These are phyloP conservation scores for Coniochaeta prunicola DNA, from an alignment of 2,329 filamentous ascomycete genomes.

Conservation along the genomic window DNA sequence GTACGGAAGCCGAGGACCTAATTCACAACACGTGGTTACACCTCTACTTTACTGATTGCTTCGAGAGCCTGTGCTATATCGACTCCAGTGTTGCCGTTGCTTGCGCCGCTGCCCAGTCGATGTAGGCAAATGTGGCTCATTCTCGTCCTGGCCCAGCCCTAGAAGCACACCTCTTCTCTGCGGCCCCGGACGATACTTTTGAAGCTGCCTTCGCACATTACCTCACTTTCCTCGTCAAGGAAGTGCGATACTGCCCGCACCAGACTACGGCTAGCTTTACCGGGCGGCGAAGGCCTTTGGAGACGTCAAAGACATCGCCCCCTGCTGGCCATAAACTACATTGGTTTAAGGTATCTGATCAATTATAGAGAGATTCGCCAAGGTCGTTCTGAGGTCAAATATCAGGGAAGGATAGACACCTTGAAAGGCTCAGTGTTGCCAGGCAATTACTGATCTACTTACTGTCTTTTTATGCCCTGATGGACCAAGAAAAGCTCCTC, in stretches of 20 bases:
- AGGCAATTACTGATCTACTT: background rate
- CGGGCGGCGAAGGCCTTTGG: conserved; percentile 13
- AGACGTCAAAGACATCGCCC: background rate
- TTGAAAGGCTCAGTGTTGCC: too few species aligned
- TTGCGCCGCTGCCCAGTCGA: conserved; percentile 17
- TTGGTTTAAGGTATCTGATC: too few species aligned
- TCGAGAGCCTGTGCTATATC: conserved; percentile 22
- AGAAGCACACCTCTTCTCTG: conserved; percentile 21
- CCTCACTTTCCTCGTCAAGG: conserved; percentile 21
- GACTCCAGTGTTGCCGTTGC: conserved; percentile 8
- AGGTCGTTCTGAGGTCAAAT: too few species aligned
- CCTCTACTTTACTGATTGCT: conserved; percentile 33
- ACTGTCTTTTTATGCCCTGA: background rate
- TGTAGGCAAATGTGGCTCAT: conserved; percentile 14
- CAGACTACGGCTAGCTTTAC: conserved; percentile 35
- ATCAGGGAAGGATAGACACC: too few species aligned
- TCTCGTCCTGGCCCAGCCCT: conserved; percentile 18
- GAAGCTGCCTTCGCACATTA: conserved; percentile 26
- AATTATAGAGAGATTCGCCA: too few species aligned
- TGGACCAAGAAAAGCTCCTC: background rate
- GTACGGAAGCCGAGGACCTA: conserved; percentile 25
- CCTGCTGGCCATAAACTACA: too few species aligned
- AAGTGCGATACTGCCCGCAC: conserved; percentile 31
- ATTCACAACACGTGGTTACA: conserved; percentile 29
- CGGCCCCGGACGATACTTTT: conserved; percentile 28